These are phyloP conservation scores for Aeschynomene evenia DNA, from an alignment of 306 rosid species.

Conservation along the genomic window DNA sequence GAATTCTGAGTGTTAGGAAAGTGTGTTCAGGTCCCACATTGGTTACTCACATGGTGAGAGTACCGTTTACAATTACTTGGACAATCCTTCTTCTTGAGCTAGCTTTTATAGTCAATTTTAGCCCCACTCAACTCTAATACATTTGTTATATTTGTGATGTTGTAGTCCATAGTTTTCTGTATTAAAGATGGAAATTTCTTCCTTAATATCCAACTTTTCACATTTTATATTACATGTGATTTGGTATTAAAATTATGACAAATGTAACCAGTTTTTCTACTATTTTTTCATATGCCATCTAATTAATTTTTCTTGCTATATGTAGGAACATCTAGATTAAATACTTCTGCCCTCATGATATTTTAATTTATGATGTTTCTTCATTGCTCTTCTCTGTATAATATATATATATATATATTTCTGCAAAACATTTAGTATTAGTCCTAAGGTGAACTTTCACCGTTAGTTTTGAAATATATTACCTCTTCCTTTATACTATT, in stretches of 20 bases:
- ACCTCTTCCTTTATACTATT: background rate
- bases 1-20: no score
- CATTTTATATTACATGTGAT: background rate
- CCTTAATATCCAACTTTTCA: constrained; percentile 12
- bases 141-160: constrained; percentile 11
- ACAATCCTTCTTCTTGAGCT: no score
- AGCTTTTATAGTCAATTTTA: no score
- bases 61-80: no score
- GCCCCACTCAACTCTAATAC: no score
- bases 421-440: background rate
- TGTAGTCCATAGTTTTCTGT: constrained; percentile 9
- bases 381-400: constrained; percentile 7
- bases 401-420: background rate
- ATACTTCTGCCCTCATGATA: background rate
- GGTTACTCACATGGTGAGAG: no score
- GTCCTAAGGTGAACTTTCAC: constrained; percentile 14
- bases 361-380: constrained; percentile 8
- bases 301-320: constrained; percentile 6
- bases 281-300: background rate
- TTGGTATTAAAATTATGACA: constrained; percentile 1
- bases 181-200: constrained; percentile 24
- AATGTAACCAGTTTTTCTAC: constrained; percentile 4
- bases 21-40: no score
- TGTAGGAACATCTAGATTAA: background rate
- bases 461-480: background rate